phyloP scores from a whole-genome alignment of 768 basidiomycete genomes.

The Leccinum disarticulatum region DNA sequence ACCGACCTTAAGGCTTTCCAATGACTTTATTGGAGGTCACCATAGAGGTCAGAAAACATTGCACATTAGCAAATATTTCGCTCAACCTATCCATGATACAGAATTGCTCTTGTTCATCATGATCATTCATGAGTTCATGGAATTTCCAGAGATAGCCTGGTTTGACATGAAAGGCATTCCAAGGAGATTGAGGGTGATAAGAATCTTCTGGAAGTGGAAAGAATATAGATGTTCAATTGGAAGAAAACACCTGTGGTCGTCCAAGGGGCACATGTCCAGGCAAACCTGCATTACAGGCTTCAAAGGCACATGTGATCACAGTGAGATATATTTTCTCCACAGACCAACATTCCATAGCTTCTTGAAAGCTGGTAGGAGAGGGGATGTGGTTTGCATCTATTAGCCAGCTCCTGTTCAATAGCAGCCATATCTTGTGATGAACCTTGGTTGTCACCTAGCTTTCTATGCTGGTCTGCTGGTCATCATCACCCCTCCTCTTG shows the following conservation, averaged over 20 bases:
- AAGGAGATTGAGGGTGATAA: not conserved
- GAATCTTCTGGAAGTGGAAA: not conserved
- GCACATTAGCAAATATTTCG: conserved; percentile 2
- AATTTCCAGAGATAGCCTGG: conserved; percentile 9
- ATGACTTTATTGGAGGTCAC: not conserved
- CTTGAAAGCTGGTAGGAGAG: not conserved
- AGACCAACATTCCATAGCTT: conserved; percentile 5
- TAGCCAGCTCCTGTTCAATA: not conserved
- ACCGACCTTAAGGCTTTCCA: not conserved
- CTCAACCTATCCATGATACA: not conserved
- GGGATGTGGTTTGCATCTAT: not conserved
- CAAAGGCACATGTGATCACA: not conserved
- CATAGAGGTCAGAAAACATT: not conserved
- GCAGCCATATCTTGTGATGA: conserved; percentile 1
- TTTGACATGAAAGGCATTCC: not conserved
- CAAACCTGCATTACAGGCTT: conserved; percentile 9
- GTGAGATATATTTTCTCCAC: not conserved
- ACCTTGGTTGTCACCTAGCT: too few species aligned
- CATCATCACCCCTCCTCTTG: too few species aligned
- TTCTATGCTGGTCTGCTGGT: too few species aligned
- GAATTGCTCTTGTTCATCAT: not conserved
- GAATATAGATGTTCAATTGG: not conserved
- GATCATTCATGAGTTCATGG: conserved; percentile 2
- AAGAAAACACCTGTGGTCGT: not conserved
- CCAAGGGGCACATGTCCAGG: not conserved